Evolutionary conservation across 2,329 filamentous ascomycete genomes (phyloP).

Genomic region (Diplodia sapinea): DNA sequence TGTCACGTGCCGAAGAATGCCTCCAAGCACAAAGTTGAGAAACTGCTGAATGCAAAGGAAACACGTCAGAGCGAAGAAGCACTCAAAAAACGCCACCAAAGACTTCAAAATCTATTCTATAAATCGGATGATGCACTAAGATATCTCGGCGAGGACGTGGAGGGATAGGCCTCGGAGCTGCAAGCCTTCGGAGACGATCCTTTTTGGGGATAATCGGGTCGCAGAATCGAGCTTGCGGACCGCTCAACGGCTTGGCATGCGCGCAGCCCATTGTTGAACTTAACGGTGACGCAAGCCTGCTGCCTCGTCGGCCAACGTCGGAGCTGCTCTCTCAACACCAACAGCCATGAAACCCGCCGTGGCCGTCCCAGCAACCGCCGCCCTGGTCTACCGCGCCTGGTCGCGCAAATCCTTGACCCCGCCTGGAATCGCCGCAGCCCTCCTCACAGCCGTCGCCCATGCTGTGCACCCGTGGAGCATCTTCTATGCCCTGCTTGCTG

Average conservation of each 20-base stretch:
- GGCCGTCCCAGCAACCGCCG: slow-evolving; percentile 42
- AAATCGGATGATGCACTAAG: slow-evolving; percentile 74
- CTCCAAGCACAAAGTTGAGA: slow-evolving; percentile 43
- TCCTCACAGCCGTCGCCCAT: slow-evolving; percentile 76
- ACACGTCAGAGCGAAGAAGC: slow-evolving; percentile 66
- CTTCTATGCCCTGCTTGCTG: slow-evolving; percentile 81
- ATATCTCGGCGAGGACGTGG: slow-evolving; percentile 63
- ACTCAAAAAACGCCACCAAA: slow-evolving; percentile 67
- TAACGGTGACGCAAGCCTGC: slow-evolving; percentile 12
- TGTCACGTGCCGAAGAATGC: slow-evolving; percentile 48
- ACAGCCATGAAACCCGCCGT: slow-evolving; percentile 37
- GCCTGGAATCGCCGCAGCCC: slow-evolving; percentile 73
- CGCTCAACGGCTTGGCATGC: slow-evolving; percentile 22
- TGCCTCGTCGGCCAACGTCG: slow-evolving; percentile 16
- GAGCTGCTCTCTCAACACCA: slow-evolving; percentile 19
- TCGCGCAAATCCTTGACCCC: slow-evolving; percentile 71
- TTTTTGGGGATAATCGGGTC: background rate
- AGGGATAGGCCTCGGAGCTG: slow-evolving; percentile 12
- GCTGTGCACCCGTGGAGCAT: slow-evolving; percentile 91
- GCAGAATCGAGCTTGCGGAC: background rate
- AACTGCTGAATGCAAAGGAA: slow-evolving; percentile 51
- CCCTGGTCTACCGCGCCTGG: slow-evolving; percentile 49
- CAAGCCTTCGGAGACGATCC: no score
- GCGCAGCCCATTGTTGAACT: slow-evolving; percentile 15
- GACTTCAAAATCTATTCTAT: slow-evolving; percentile 74